phyloP scores from a whole-genome alignment of 352 stramenopile species.

The Phytophthora cactorum region DNA sequence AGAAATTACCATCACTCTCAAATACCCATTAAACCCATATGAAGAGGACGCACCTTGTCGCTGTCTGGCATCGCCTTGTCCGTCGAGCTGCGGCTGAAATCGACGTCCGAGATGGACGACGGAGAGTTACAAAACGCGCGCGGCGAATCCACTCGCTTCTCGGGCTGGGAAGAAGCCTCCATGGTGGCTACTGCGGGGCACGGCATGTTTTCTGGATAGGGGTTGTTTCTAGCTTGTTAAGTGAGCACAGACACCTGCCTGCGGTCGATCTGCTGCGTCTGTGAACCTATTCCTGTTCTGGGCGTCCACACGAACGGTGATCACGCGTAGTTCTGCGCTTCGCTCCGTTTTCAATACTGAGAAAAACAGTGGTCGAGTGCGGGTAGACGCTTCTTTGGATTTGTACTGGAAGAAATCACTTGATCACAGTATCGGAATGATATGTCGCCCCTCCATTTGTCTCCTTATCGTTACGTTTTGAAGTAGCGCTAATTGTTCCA shows the following conservation, averaged over 20 bases:
- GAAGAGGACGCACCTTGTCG: slow-evolving; percentile 42
- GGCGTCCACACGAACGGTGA: not conserved
- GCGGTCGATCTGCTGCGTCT: slow-evolving; percentile 4
- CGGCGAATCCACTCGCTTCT: slow-evolving; percentile 44
- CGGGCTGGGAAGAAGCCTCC: slow-evolving; percentile 17
- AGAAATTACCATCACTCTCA: slow-evolving; percentile 1
- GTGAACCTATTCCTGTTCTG: slow-evolving; percentile 1
- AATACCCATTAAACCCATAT: slow-evolving; percentile 7
- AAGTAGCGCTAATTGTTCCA: not conserved
- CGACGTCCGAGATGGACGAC: slow-evolving; percentile 71
- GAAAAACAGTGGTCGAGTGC: slow-evolving; percentile 10
- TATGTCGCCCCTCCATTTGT: slow-evolving; percentile 18
- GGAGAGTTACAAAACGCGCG: slow-evolving; percentile 56
- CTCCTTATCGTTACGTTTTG: not conserved
- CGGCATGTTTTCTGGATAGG: slow-evolving; percentile 22
- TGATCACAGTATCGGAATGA: slow-evolving; percentile 10
- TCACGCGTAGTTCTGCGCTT: not conserved
- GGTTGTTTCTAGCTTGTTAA: slow-evolving; percentile 9
- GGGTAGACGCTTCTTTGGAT: not conserved
- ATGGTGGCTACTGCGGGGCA: slow-evolving; percentile 19
- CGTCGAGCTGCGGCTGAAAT: slow-evolving; percentile 28
- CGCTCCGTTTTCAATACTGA: slow-evolving; percentile 35
- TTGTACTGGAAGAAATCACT: slow-evolving; percentile 2
- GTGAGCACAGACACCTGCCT: slow-evolving; percentile 30
- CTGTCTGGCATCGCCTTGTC: slow-evolving; percentile 13